Evolutionary conservation across 1,284 basidiomycete species (phyloP).

Genomic region (Anthracocystis setariae): DNA sequence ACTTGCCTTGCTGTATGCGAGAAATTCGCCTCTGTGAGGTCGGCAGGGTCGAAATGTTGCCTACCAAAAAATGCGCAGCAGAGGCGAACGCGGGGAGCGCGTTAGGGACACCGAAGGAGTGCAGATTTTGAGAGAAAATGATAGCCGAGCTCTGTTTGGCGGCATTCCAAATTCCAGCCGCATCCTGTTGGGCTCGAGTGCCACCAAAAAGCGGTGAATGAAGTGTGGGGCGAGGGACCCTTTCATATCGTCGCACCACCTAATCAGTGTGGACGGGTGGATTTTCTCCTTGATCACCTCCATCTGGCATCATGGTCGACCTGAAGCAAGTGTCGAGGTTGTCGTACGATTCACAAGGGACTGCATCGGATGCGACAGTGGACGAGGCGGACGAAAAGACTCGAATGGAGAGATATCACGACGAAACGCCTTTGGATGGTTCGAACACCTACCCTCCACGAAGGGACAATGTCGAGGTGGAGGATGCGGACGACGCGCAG

Average conservation of each 20-base stretch:
- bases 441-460: conserved; percentile 13
- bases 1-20: too few species aligned
- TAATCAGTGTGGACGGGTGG: too few species aligned
- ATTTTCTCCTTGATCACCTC: neutral
- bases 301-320: conserved; percentile 6
- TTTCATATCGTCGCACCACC: too few species aligned
- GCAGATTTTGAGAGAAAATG: neutral
- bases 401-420: conserved; percentile 19
- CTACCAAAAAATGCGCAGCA: too few species aligned
- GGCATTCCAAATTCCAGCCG: neutral
- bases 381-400: conserved; percentile 23
- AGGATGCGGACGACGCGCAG: conserved; percentile 13
- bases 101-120: too few species aligned
- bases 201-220: neutral
- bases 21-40: too few species aligned
- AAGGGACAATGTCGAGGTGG: conserved; percentile 1
- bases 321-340: conserved; percentile 7
- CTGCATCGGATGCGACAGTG: conserved; percentile 48
- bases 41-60: too few species aligned
- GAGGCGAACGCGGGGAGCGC: too few species aligned
- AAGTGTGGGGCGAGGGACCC: neutral
- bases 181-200: neutral
- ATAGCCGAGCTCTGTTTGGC: neutral
- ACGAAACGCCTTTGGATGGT: conserved; percentile 6
- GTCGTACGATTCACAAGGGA: conserved; percentile 48